Evolutionary conservation across 345 rosid species (phyloP).

Genomic region (Bretschneidera sinensis): DNA sequence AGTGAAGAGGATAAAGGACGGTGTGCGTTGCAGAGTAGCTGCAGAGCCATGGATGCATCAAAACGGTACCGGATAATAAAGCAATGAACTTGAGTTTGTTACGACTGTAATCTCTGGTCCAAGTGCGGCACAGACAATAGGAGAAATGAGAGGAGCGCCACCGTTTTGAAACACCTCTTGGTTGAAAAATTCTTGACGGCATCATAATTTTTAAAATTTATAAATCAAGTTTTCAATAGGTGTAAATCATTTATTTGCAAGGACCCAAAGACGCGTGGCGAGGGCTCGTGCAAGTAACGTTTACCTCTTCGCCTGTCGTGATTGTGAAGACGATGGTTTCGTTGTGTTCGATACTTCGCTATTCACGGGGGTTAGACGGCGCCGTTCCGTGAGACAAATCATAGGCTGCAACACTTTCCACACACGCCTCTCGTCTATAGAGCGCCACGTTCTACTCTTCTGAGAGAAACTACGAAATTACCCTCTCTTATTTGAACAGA

Average conservation of each 20-base stretch:
- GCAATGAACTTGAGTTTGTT: neutral
- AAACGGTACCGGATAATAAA: neutral
- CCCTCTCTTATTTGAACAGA: constrained; percentile 19
- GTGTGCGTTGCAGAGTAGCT: constrained; percentile 33
- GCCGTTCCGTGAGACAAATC: constrained; percentile 23
- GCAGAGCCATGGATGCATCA: constrained; percentile 41
- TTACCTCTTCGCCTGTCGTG: neutral
- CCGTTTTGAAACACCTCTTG: neutral
- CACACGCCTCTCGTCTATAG: constrained; percentile 35
- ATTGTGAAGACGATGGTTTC: neutral
- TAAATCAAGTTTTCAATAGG: too few species aligned
- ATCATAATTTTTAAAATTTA: too few species aligned
- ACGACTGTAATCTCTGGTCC: neutral
- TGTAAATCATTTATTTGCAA: too few species aligned
- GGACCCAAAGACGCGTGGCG: too few species aligned
- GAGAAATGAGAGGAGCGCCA: neutral
- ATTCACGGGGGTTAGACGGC: neutral
- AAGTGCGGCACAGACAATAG: neutral
- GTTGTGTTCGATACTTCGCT: neutral
- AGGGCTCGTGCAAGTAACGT: too few species aligned
- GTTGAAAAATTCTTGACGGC: neutral
- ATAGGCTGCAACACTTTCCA: constrained; percentile 24
- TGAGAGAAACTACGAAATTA: constrained; percentile 20
- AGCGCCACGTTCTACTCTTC: constrained; percentile 25
- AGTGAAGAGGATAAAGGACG: constrained; percentile 29